Evolutionary conservation across 371 early-diverging fungal genomes (phyloP), one percentile per base, ranked within the genome.

Genomic region (Paraphysoderma sedebokerense): DNA sequence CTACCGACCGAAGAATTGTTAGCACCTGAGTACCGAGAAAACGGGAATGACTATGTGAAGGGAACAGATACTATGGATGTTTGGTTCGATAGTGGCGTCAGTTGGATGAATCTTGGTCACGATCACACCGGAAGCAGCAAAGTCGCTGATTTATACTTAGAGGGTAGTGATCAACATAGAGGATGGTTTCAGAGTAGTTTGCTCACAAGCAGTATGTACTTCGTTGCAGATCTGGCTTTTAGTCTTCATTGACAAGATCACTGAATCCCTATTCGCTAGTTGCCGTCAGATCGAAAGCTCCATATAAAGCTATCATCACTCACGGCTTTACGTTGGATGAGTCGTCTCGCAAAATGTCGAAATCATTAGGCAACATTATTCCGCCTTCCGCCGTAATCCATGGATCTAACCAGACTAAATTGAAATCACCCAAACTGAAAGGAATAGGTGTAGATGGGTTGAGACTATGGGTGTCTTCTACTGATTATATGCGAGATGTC

Each of bases 131-230:
- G n/a, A n/a, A n/a, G n/a, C n/a, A n/a, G n/a, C n/a, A n/a, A 62
- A 37, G 55, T 78, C 17, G 87, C 92, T 0, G 93, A 92, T 59
- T 72, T 92, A 35, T 92, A 91, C 61, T 65, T 85, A 1, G 92
- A 90, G 61, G 97, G 97, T 8, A 77, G 82, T 47, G 95, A 96
- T 59, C 97, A 96, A 59, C 90, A 92, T 57, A 70, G 97, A 42
- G 97, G 95, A 13, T 96, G 97, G 97, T 96, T 96, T 65, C 92
- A 93, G 56, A 91, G 92, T 3, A 85, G 92, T 0, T 68, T 92
- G 38, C 67, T 92, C 35, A 85, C 91, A 11, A 81, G 85, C 8
- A 63, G 67, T 68, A 57, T 66, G 51, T 49, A 7, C 5, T 27
- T 15, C 23, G 20, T 39, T 9, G 9, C 8, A 44, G 23, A n/a